Base-by-base conservation (phyloP, 805 yeast species). In the Cyberlindnera meyerae region DNA sequence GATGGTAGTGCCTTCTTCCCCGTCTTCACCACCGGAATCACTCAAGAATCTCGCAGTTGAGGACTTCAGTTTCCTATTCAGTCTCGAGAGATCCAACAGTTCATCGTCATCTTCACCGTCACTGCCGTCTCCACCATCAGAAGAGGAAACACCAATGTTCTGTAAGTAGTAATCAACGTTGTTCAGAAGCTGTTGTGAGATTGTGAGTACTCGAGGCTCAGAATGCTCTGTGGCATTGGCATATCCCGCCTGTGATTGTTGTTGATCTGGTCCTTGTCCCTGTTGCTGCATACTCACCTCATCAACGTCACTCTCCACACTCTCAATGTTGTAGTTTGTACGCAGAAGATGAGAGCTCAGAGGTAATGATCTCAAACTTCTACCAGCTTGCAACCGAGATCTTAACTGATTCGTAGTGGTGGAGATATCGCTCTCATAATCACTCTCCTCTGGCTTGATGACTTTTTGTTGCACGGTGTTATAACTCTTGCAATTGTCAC, bases 401-500 rank as follows among this genome's bases (percentile, higher is more conserved):
- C 49, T 46, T 20, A 51, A 27, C 9, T 42, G 39, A 18, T 44
- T 44, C 4, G 51, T 48, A 3, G 50, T 44, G 3, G 52, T 42
- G 8, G 49, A 46, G 6, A 44, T 33, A 31, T 55, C 58, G 37
- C 53, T 49, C 9, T 51, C 57, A 33, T 51, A 54, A 21, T 52
- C 68, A 29, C 59, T 67, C 37, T 71, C 77, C 43, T 74, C 84
- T 0, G 82, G 85, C 60, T 86, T 86, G 38, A 83, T 66, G 37
- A 86, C 57, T 52, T 74, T 75, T 39, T 77, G 47, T 55, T 85
- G 90, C 40, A 76, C 77, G 3, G 97, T 89, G 58, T 89, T 89
- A 59, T 88, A 89, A 55, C 95, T 82, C 40, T 74, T 71, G 61
- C 97, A 89, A 55, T 81, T 87, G 47, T 79, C 82, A 59, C 97